Percentiles rank a stretch among this genome's conserved stretches.
These are phyloP conservation scores for Agastache rugosa DNA, from an alignment of 257 asterid species.

Conservation along the genomic window DNA sequence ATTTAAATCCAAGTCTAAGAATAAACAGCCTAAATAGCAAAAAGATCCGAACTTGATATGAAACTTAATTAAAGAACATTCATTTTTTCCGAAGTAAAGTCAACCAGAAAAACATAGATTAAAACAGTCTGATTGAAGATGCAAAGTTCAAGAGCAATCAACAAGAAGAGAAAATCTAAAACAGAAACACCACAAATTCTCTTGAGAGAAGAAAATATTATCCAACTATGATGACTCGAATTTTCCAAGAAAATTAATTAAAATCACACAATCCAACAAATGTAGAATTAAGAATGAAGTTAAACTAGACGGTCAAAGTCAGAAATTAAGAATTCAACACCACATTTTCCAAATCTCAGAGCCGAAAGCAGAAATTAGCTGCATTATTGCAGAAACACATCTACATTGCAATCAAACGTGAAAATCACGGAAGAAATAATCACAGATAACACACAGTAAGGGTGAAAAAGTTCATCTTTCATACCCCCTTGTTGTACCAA, in stretches of 20 bases:
- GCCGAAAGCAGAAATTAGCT: background rate
- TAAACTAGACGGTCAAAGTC: background rate
- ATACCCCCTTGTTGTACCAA: constrained; percentile 65
- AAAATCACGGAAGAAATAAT: constrained; percentile 6
- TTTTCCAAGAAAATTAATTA: background rate
- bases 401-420: constrained; percentile 3
- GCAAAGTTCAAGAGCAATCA: constrained; percentile 18
- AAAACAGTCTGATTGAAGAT: background rate
- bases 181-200: background rate
- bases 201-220: background rate
- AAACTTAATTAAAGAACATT: constrained; percentile 9
- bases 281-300: background rate
- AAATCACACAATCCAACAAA: constrained; percentile 22
- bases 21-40: background rate
- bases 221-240: background rate
- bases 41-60: constrained; percentile 2
- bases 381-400: constrained; percentile 9
- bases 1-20: background rate
- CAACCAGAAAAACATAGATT: background rate
- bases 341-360: constrained; percentile 7
- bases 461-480: constrained; percentile 12
- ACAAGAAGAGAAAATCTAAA: background rate
- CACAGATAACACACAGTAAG: constrained; percentile 26
- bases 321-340: background rate
- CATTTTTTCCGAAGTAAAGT: background rate